Evolutionary conservation across 1,139 yeast genomes (phyloP).

Genomic region (Suhomyces bolitotheri): DNA sequence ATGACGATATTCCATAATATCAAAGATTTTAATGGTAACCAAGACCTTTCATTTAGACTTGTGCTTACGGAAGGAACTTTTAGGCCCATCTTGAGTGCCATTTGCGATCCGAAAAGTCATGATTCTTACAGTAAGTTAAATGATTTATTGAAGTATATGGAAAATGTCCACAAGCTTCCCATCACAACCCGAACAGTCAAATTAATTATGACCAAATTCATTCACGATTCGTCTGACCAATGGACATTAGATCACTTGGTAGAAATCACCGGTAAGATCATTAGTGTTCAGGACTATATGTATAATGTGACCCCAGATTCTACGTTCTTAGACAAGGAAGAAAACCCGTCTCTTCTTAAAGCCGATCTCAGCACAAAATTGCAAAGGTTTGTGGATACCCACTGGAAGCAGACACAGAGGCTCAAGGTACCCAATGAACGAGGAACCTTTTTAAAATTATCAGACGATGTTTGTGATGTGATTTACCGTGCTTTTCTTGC

Average conservation of each 20-base stretch:
- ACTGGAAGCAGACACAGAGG: constrained; percentile 9
- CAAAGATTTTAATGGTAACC: constrained; percentile 27
- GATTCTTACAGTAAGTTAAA: constrained; percentile 16
- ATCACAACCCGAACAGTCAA: constrained; percentile 29
- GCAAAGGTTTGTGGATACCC: constrained; percentile 16
- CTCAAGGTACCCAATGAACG: constrained; percentile 14
- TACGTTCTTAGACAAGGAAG: constrained; percentile 3
- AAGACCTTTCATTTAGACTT: constrained; percentile 14
- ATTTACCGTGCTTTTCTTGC: constrained; percentile 20
- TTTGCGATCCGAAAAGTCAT: constrained; percentile 11
- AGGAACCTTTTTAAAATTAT: constrained; percentile 27
- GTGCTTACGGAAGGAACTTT: constrained; percentile 32
- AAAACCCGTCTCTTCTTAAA: constrained; percentile 8
- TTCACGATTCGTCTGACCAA: not conserved
- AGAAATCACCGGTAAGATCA: constrained; percentile 18
- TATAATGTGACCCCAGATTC: constrained; percentile 25
- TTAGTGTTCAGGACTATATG: constrained; percentile 22
- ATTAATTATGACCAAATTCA: constrained; percentile 15
- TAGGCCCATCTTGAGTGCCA: constrained; percentile 22
- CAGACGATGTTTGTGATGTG: constrained; percentile 20
- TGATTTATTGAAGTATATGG: constrained; percentile 21
- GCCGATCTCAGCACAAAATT: constrained; percentile 18
- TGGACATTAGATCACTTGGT: constrained; percentile 16
- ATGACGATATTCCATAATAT: constrained; percentile 22
- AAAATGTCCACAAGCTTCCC: constrained; percentile 22